Evolutionary conservation across 345 rosid genomes (phyloP).

Genomic region (Salix dunnii): DNA sequence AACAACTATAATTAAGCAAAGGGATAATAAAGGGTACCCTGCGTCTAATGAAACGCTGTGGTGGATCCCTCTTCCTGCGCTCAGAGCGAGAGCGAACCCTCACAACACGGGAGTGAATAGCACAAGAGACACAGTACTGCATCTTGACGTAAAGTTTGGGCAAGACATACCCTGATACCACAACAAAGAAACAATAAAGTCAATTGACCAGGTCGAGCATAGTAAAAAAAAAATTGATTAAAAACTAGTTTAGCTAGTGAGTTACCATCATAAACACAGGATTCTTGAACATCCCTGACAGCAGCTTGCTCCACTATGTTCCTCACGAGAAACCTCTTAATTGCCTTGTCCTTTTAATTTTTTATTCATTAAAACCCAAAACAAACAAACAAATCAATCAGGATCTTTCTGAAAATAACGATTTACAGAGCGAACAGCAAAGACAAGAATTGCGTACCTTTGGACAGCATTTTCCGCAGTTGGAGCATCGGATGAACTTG

Average conservation of each 20-base stretch:
- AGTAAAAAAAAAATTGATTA: too few species aligned
- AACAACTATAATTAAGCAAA: not conserved
- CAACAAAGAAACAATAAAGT: not conserved
- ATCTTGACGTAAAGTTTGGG: conserved; percentile 82
- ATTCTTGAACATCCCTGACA: conserved; percentile 84
- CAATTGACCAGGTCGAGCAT: not conserved
- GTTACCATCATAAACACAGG: conserved; percentile 73
- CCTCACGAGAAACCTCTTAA: conserved; percentile 85
- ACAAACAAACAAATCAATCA: not conserved
- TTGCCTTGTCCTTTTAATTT: conserved; percentile 60
- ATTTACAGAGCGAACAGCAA: not conserved
- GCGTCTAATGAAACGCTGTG: conserved; percentile 76
- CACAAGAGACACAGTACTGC: conserved; percentile 93
- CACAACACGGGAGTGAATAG: conserved; percentile 95
- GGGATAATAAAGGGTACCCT: conserved; percentile 35
- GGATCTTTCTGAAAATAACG: not conserved
- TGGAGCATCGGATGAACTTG: conserved; percentile 85
- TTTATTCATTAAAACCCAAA: not conserved
- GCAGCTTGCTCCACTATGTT: conserved; percentile 93
- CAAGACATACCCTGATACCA: conserved; percentile 50
- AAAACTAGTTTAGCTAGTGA: not conserved
- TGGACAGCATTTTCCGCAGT: conserved; percentile 95
- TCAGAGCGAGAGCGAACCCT: conserved; percentile 79
- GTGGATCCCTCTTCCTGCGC: conserved; percentile 80
- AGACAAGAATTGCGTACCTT: conserved; percentile 35